These are phyloP conservation scores for Diaporthe ampelina DNA, from an alignment of 2,329 filamentous ascomycete genomes.

Conservation along the genomic window DNA sequence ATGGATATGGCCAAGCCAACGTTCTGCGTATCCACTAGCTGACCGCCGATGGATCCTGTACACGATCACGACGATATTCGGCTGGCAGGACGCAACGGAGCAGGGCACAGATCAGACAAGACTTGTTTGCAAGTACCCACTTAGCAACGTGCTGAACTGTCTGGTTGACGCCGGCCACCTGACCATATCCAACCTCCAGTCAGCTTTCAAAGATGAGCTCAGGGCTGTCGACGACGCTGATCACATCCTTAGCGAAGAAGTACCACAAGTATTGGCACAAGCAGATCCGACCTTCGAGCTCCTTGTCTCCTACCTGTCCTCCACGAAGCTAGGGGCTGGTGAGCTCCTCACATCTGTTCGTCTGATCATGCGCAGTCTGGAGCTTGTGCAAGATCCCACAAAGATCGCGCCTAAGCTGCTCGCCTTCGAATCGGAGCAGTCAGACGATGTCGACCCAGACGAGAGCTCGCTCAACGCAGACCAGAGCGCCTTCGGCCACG, in stretches of 20 bases:
- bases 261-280: conserved; percentile 73
- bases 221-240: conserved; percentile 59
- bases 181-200: conserved; percentile 70
- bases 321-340: conserved; percentile 73
- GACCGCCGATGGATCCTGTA: conserved; percentile 77
- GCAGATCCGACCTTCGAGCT: conserved; percentile 79
- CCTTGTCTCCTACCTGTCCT: conserved; percentile 74
- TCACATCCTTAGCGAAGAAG: conserved; percentile 68
- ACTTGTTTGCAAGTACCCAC: conserved; percentile 59
- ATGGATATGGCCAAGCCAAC: conserved; percentile 65
- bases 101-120: conserved; percentile 57
- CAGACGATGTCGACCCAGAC: conserved; percentile 48
- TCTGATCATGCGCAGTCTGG: conserved; percentile 77
- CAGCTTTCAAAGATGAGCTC: conserved; percentile 67
- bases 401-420: conserved; percentile 45
- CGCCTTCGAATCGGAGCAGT: conserved; percentile 41
- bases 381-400: conserved; percentile 64
- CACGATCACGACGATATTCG: conserved; percentile 72
- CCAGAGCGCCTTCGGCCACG: conserved; percentile 60
- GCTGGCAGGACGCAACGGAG: conserved; percentile 63
- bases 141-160: conserved; percentile 70
- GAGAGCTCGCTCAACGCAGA: conserved; percentile 47
- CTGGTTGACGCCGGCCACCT: conserved; percentile 72
- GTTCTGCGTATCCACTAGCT: conserved; percentile 64
- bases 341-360: conserved; percentile 78